phyloP scores from a whole-genome alignment of 2,329 filamentous ascomycete genomes.

The Trichoderma guizhouense region DNA sequence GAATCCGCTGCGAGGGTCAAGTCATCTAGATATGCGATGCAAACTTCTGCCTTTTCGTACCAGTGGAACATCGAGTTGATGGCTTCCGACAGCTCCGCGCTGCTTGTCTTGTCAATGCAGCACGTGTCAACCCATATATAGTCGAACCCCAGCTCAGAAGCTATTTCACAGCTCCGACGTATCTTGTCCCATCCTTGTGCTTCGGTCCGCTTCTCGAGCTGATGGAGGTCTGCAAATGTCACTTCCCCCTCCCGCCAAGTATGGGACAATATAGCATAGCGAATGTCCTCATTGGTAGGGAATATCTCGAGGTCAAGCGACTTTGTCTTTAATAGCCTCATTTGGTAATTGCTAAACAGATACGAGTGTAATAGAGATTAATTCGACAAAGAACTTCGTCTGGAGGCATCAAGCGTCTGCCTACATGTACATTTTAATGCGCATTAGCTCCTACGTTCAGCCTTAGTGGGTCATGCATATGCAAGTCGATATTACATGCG shows the following conservation, averaged over 20 bases:
- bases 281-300: constrained; percentile 18
- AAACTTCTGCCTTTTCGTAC: constrained; percentile 29
- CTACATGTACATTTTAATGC: neutral
- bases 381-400: neutral
- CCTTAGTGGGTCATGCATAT: constrained; percentile 4
- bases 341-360: neutral
- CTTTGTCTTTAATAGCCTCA: constrained; percentile 28
- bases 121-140: constrained; percentile 34
- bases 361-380: neutral
- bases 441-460: neutral
- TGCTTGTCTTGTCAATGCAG: constrained; percentile 34
- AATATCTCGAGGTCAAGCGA: constrained; percentile 25
- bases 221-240: constrained; percentile 22
- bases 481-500: neutral
- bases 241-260: constrained; percentile 27
- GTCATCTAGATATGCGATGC: constrained; percentile 28
- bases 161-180: constrained; percentile 23
- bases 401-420: neutral
- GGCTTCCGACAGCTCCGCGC: constrained; percentile 31
- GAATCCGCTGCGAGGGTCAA: constrained; percentile 15
- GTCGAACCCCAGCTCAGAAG: constrained; percentile 20
- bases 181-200: constrained; percentile 22
- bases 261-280: constrained; percentile 30
- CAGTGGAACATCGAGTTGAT: constrained; percentile 35
- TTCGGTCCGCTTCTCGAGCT: neutral